phyloP scores from a whole-genome alignment of 1,139 yeast species.

The Geotrichum candidum region DNA sequence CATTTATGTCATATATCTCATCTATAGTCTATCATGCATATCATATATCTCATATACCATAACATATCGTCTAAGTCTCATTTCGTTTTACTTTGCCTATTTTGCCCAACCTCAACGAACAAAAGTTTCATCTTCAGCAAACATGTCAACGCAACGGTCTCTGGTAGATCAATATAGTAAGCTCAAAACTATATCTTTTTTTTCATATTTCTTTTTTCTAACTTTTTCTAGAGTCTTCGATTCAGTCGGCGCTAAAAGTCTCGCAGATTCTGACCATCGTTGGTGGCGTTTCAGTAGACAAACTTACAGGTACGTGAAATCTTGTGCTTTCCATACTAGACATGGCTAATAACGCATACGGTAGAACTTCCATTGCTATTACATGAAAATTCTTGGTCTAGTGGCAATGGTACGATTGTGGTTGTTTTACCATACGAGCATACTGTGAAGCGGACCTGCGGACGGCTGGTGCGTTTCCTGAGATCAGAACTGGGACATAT shows the following conservation, averaged over 20 bases:
- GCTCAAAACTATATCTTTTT: not conserved
- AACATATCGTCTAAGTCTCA: not conserved
- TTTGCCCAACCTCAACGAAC: not conserved
- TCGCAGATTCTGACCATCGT: constrained; percentile 68
- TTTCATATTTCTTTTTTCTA: not conserved
- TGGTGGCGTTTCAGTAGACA: constrained; percentile 89
- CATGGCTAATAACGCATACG: not conserved
- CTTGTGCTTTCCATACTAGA: not conserved
- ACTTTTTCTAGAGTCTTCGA: constrained; percentile 5
- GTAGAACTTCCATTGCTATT: constrained; percentile 60
- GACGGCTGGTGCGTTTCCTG: constrained; percentile 7
- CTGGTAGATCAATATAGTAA: not conserved
- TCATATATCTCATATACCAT: not conserved
- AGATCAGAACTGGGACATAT: constrained; percentile 13
- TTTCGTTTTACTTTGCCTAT: not conserved
- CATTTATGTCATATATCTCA: not conserved
- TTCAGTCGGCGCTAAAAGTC: constrained; percentile 21
- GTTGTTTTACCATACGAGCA: constrained; percentile 42
- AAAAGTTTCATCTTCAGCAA: not conserved
- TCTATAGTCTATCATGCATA: not conserved
- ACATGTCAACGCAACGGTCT: not conserved
- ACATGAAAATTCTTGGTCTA: constrained; percentile 60
- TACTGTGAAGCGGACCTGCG: constrained; percentile 9
- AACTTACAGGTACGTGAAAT: constrained; percentile 52
- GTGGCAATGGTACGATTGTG: constrained; percentile 47